Conservation (phyloP, 257 asterid species). For the Plantago major region DNA sequence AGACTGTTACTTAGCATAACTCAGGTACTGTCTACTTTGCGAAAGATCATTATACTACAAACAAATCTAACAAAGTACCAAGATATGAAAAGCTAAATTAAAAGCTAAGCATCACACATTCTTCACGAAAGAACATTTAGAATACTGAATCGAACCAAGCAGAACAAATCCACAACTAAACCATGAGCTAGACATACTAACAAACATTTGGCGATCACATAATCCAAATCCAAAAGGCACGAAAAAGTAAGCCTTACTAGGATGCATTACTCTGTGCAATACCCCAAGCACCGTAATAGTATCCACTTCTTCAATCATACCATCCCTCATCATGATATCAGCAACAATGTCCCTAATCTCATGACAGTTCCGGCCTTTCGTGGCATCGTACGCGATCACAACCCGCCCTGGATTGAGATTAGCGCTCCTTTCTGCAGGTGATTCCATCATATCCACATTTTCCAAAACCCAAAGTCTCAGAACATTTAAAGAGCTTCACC, state of each 20-base stretch:
- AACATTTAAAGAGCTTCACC: neutral
- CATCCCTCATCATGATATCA: conserved; percentile 29
- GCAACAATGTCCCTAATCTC: conserved; percentile 35
- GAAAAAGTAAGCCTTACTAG: conserved; percentile 41
- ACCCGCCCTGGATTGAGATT: conserved; percentile 43
- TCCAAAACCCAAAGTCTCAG: neutral
- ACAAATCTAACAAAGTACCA: no score
- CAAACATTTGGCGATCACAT: no score
- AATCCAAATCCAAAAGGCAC: conserved; percentile 3
- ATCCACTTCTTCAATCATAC: conserved; percentile 39
- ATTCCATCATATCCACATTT: conserved; percentile 22
- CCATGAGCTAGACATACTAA: no score
- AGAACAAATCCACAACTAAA: no score
- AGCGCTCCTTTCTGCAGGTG: conserved; percentile 25
- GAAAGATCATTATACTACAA: no score
- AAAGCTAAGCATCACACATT: no score
- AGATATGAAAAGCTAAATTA: no score
- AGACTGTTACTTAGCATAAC: no score
- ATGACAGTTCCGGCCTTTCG: conserved; percentile 30
- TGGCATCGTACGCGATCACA: conserved; percentile 58
- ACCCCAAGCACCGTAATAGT: conserved; percentile 58
- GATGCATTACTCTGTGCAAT: conserved; percentile 50
- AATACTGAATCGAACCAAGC: no score
- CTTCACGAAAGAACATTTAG: no score
- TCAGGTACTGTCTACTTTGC: no score